phyloP scores from a whole-genome alignment of 129 eudicot species.

The Saussurea involucrata region DNA sequence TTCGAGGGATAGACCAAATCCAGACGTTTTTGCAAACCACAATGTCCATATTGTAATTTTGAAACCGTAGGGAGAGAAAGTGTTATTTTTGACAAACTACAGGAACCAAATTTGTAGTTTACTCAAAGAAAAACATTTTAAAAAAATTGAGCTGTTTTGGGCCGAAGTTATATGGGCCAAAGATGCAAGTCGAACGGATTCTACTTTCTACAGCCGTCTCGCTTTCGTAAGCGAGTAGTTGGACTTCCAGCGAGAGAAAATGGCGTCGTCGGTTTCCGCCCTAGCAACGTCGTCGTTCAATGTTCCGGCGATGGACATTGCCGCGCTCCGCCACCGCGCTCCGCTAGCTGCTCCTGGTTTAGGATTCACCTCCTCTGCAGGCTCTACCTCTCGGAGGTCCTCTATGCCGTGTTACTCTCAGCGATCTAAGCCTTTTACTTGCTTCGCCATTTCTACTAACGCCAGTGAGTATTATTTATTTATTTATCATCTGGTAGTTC shows the following conservation, averaged over 20 bases:
- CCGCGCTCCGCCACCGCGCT: slow-evolving; percentile 40
- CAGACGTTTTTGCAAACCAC: too few species aligned
- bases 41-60: too few species aligned
- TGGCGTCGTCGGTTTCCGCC: slow-evolving; percentile 52
- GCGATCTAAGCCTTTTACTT: slow-evolving; percentile 52
- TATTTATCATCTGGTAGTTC: neutral
- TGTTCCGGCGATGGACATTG: slow-evolving; percentile 43
- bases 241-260: slow-evolving; percentile 4
- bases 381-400: slow-evolving; percentile 35
- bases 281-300: slow-evolving; percentile 36
- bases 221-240: neutral
- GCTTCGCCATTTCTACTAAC: slow-evolving; percentile 47
- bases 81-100: too few species aligned
- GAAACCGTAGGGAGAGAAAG: too few species aligned
- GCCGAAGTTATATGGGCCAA: neutral
- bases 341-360: slow-evolving; percentile 34
- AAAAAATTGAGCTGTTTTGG: neutral
- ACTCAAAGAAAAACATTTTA: too few species aligned
- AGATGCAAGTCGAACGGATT: neutral
- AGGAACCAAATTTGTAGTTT: too few species aligned
- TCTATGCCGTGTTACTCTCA: slow-evolving; percentile 18
- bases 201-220: neutral
- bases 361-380: slow-evolving; percentile 35
- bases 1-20: too few species aligned
- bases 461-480: slow-evolving; percentile 34